These are phyloP conservation scores for Darksidea phi DNA, from an alignment of 495 filamentous ascomycete genomes.

Conservation along the genomic window DNA sequence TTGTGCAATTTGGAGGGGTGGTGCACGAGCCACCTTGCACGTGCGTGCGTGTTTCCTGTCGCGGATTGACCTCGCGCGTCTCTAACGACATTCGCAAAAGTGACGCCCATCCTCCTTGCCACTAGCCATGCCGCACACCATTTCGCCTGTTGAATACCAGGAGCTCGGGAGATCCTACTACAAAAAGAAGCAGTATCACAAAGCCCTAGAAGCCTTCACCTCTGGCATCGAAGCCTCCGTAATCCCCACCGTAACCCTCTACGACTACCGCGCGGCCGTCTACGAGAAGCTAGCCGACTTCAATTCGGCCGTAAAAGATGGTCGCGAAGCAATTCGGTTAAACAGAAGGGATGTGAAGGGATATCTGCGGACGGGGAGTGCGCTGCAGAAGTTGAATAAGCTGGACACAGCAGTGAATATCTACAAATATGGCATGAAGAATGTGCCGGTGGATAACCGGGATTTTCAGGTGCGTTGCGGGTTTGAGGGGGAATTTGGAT, in stretches of 20 bases:
- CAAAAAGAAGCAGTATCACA: constrained; percentile 36
- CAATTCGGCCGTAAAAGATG: constrained; percentile 57
- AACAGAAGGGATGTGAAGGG: constrained; percentile 55
- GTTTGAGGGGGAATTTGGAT: background rate
- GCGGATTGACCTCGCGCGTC: too few species aligned
- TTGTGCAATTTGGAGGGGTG: too few species aligned
- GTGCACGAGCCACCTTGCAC: too few species aligned
- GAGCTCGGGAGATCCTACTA: constrained; percentile 33
- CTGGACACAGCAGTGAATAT: constrained; percentile 55
- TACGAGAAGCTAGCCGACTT: constrained; percentile 58
- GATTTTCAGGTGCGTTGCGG: constrained; percentile 48
- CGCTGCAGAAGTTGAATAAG: constrained; percentile 57
- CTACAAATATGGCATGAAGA: constrained; percentile 60
- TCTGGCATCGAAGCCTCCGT: constrained; percentile 32
- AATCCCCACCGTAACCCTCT: constrained; percentile 42
- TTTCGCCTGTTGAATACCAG: constrained; percentile 27
- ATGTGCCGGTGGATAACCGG: constrained; percentile 47
- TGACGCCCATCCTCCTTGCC: background rate
- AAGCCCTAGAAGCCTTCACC: constrained; percentile 39
- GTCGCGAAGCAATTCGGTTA: constrained; percentile 57
- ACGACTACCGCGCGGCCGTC: constrained; percentile 62
- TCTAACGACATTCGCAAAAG: background rate
- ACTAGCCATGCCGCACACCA: constrained; percentile 20
- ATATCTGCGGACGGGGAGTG: constrained; percentile 64
- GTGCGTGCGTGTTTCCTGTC: too few species aligned